A percentile compares a stretch with the other conserved stretches of the same genome.
These are phyloP conservation scores for Xylaria venustula DNA, from an alignment of 495 filamentous ascomycete genomes.

Conservation along the genomic window DNA sequence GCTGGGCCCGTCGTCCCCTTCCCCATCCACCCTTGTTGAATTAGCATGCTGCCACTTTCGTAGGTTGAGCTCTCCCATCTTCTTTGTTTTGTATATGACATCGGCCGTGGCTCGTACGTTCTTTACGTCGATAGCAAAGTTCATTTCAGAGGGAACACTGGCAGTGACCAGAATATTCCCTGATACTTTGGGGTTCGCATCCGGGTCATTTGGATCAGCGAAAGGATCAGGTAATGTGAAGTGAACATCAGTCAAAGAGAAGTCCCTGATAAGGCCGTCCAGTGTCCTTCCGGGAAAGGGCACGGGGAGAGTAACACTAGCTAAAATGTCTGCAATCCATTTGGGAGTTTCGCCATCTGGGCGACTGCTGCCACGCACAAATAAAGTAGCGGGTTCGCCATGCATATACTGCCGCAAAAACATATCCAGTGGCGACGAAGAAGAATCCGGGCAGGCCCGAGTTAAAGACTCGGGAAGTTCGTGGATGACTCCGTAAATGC, in stretches of 20 bases:
- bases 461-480: constrained; percentile 70
- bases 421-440: constrained; percentile 81
- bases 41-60: constrained; percentile 80
- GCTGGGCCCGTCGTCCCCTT: constrained; percentile 49
- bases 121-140: constrained; percentile 74
- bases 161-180: constrained; percentile 77
- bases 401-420: constrained; percentile 79
- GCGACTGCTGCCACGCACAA: constrained; percentile 70
- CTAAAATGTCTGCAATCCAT: constrained; percentile 80
- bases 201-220: constrained; percentile 71
- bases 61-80: constrained; percentile 75
- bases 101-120: constrained; percentile 72
- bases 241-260: constrained; percentile 78
- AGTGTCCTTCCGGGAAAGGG: constrained; percentile 78
- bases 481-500: constrained; percentile 65
- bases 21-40: constrained; percentile 64
- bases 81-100: constrained; percentile 70
- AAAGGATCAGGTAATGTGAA: constrained; percentile 78
- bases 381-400: constrained; percentile 72
- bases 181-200: constrained; percentile 72
- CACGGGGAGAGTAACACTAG: constrained; percentile 78
- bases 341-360: constrained; percentile 64
- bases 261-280: constrained; percentile 79
- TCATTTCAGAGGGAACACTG: constrained; percentile 77
- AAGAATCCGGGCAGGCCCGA: constrained; percentile 65